A percentile compares a stretch with the other conserved stretches of the same genome.
phyloP scores from a whole-genome alignment of 768 basidiomycete genomes.

The Serendipita sp. region DNA sequence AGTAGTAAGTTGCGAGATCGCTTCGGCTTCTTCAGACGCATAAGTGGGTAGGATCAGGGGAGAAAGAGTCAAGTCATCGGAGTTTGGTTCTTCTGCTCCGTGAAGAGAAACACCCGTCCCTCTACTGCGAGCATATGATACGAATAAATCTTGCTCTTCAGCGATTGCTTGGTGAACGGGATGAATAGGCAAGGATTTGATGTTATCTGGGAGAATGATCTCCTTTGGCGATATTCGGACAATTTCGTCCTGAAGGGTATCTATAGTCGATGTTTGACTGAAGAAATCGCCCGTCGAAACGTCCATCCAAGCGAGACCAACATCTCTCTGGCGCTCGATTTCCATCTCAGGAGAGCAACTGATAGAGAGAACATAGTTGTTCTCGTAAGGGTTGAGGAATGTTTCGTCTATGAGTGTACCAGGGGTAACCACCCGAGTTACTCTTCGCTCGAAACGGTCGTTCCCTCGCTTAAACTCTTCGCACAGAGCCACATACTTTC shows the following conservation, averaged over 20 bases:
- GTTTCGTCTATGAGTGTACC: slow-evolving; percentile 89
- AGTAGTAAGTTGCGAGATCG: slow-evolving; percentile 45
- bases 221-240: slow-evolving; percentile 69
- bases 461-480: slow-evolving; percentile 64
- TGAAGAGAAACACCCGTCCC: neutral
- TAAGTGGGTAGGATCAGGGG: neutral
- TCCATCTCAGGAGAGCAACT: slow-evolving; percentile 15
- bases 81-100: neutral
- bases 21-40: slow-evolving; percentile 32
- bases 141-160: slow-evolving; percentile 27
- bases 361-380: slow-evolving; percentile 77
- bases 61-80: slow-evolving; percentile 1
- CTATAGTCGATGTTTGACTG: slow-evolving; percentile 41
- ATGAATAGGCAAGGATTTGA: slow-evolving; percentile 26
- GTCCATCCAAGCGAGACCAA: slow-evolving; percentile 84
- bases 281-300: slow-evolving; percentile 91
- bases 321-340: slow-evolving; percentile 9
- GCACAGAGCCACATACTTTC: slow-evolving; percentile 80
- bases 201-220: slow-evolving; percentile 44
- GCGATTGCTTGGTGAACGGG: slow-evolving; percentile 33
- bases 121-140: neutral
- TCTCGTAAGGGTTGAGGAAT: slow-evolving; percentile 72
- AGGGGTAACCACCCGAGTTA: slow-evolving; percentile 78
- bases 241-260: slow-evolving; percentile 61
- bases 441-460: slow-evolving; percentile 53